Evolutionary conservation across 352 stramenopile genomes (phyloP).

Genomic region (Phytophthora sp.): DNA sequence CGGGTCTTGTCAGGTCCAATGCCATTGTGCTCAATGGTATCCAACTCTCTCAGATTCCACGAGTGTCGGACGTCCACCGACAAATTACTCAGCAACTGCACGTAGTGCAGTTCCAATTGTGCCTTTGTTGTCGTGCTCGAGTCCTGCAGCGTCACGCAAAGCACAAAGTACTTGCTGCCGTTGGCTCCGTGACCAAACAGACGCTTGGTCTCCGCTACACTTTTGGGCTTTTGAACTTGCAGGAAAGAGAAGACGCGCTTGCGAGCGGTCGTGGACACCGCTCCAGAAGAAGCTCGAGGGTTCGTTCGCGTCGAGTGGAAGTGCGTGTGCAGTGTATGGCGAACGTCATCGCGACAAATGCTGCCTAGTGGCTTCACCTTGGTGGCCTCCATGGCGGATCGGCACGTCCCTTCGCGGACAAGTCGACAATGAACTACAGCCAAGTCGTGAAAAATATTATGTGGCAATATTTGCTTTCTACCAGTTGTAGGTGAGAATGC

Average conservation of each 20-base stretch:
- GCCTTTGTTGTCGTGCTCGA: not conserved
- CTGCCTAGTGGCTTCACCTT: slow-evolving; percentile 37
- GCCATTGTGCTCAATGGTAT: slow-evolving; percentile 67
- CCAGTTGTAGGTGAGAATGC: no score
- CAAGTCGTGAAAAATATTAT: not conserved
- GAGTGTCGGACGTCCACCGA: slow-evolving; percentile 68
- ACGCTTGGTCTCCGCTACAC: slow-evolving; percentile 55
- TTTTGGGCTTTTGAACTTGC: slow-evolving; percentile 72
- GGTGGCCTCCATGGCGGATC: slow-evolving; percentile 28
- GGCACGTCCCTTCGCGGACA: slow-evolving; percentile 17
- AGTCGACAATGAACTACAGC: not conserved
- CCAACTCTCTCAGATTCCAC: slow-evolving; percentile 60
- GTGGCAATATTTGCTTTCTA: not conserved
- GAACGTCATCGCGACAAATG: slow-evolving; percentile 67
- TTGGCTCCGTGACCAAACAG: slow-evolving; percentile 47
- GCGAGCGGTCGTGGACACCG: slow-evolving; percentile 7
- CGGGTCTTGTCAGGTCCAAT: slow-evolving; percentile 56
- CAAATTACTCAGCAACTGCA: slow-evolving; percentile 70
- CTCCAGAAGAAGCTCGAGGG: slow-evolving; percentile 17
- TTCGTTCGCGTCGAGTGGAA: slow-evolving; percentile 51
- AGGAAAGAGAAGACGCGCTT: slow-evolving; percentile 67
- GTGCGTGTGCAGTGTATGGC: slow-evolving; percentile 68
- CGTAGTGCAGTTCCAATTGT: slow-evolving; percentile 58
- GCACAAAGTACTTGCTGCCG: slow-evolving; percentile 62
- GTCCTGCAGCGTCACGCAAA: slow-evolving; percentile 71